Percentiles rank a stretch among this genome's conserved stretches.
Conservation (phyloP, 768 basidiomycete genomes). For the Lactarius sp. region DNA sequence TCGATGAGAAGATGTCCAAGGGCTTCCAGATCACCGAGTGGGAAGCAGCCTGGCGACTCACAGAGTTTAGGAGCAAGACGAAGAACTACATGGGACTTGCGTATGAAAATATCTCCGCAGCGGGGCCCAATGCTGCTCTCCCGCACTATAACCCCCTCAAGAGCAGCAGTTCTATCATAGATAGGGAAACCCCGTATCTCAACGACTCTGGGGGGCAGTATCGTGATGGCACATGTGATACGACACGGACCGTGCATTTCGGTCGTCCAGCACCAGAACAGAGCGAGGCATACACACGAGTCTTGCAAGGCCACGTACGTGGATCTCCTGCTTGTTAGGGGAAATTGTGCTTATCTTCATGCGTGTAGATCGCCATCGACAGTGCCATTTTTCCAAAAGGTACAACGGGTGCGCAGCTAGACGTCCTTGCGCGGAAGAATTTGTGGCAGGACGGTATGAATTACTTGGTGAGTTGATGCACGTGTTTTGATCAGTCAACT, state of each 20-base stretch:
- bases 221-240: conserved; percentile 85
- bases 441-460: conserved; percentile 85
- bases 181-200: conserved; percentile 77
- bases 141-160: conserved; percentile 88
- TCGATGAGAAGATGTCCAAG: conserved; percentile 71
- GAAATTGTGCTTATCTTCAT: conserved; percentile 24
- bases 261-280: conserved; percentile 83
- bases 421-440: conserved; percentile 84
- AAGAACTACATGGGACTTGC: conserved; percentile 81
- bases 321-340: conserved; percentile 22
- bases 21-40: conserved; percentile 88
- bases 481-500: not conserved
- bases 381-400: conserved; percentile 87
- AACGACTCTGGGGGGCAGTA: conserved; percentile 94
- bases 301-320: conserved; percentile 92
- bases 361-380: conserved; percentile 79
- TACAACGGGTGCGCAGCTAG: conserved; percentile 75
- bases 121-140: conserved; percentile 86
- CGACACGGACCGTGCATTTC: conserved; percentile 78
- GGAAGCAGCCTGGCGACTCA: conserved; percentile 82
- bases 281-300: conserved; percentile 88
- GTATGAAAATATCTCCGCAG: conserved; percentile 86
- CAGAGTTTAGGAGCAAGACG: conserved; percentile 64
- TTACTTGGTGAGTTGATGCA: conserved; percentile 52
- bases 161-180: conserved; percentile 62